A percentile compares a stretch with the other conserved stretches of the same genome.
phyloP scores from a whole-genome alignment of 257 asterid species.

The Datura wrightii region DNA sequence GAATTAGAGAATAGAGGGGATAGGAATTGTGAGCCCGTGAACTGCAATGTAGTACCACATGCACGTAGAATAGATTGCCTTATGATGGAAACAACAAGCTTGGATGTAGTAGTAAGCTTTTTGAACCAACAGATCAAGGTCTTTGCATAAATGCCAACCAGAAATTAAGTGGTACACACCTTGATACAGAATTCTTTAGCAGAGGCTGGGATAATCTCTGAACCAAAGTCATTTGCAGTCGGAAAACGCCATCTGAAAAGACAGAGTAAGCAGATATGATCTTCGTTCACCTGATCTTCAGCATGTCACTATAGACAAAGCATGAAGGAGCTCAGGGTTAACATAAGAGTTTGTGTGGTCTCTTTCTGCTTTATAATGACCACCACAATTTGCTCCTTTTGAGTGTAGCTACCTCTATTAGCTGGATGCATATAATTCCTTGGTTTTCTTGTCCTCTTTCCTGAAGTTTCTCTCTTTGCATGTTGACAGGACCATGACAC shows the following conservation, averaged over 20 bases:
- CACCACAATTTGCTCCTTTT: background rate
- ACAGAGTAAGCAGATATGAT: conserved; percentile 31
- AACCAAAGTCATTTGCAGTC: conserved; percentile 94
- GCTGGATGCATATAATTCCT: background rate
- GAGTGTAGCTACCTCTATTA: background rate
- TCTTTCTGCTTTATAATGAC: background rate
- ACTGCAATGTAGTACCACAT: background rate
- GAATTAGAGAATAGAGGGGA: background rate
- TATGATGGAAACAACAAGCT: conserved; percentile 9
- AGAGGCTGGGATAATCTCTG: conserved; percentile 97
- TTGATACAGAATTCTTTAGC: conserved; percentile 70
- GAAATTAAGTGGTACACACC: conserved; percentile 46
- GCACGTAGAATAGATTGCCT: background rate
- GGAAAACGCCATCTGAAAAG: conserved; percentile 91
- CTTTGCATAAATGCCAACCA: background rate
- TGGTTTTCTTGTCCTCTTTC: conserved; percentile 15
- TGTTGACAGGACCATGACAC: conserved; percentile 14
- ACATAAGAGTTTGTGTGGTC: background rate
- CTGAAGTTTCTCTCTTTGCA: conserved; percentile 6
- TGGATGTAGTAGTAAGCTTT: conserved; percentile 5
- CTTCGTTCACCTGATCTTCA: conserved; percentile 31
- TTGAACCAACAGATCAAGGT: background rate
- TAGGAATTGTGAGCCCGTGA: background rate
- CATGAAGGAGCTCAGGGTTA: conserved; percentile 18
- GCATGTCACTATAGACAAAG: conserved; percentile 12